phyloP scores from a whole-genome alignment of 768 basidiomycete genomes.

The Russula foetens region DNA sequence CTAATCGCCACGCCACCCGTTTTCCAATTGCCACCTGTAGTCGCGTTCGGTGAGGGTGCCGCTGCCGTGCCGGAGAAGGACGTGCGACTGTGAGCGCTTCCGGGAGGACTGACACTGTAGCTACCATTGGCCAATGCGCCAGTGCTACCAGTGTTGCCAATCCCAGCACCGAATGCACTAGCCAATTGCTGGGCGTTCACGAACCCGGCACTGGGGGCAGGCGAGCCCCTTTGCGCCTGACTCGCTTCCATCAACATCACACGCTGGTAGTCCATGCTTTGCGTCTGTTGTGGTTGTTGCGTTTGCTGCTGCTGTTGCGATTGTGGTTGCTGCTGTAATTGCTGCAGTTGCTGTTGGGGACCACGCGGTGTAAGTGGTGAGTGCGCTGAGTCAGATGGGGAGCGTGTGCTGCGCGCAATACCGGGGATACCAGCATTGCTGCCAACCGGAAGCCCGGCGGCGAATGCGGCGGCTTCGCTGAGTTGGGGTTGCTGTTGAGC shows the following conservation, averaged over 20 bases:
- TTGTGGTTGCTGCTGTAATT: slow-evolving; percentile 23
- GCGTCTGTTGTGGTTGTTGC: slow-evolving; percentile 23
- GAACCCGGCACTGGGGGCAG: slow-evolving; percentile 9
- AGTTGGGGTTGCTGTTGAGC: slow-evolving; percentile 18
- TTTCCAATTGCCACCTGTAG: slow-evolving; percentile 9
- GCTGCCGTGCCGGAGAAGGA: slow-evolving; percentile 13
- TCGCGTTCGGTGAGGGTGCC: slow-evolving; percentile 14
- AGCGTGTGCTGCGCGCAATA: slow-evolving; percentile 66
- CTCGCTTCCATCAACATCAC: slow-evolving; percentile 10
- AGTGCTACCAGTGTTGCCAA: neutral
- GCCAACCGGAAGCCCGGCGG: slow-evolving; percentile 27
- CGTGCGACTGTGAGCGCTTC: slow-evolving; percentile 18
- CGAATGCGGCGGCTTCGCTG: slow-evolving; percentile 39
- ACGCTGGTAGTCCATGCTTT: slow-evolving; percentile 17
- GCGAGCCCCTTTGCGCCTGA: neutral
- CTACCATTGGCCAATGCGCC: slow-evolving; percentile 8
- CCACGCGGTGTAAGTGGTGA: slow-evolving; percentile 35
- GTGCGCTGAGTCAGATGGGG: slow-evolving; percentile 57
- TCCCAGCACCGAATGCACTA: slow-evolving; percentile 12
- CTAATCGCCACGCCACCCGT: neutral
- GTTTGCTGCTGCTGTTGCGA: slow-evolving; percentile 21
- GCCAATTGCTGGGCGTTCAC: slow-evolving; percentile 14
- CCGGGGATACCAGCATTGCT: slow-evolving; percentile 43
- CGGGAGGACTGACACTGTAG: slow-evolving; percentile 17
- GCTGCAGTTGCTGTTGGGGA: slow-evolving; percentile 22